A percentile compares a stretch with the other conserved stretches of the same genome.
Conservation (phyloP, 345 rosid species). For the Aquilaria yunnanensis region DNA sequence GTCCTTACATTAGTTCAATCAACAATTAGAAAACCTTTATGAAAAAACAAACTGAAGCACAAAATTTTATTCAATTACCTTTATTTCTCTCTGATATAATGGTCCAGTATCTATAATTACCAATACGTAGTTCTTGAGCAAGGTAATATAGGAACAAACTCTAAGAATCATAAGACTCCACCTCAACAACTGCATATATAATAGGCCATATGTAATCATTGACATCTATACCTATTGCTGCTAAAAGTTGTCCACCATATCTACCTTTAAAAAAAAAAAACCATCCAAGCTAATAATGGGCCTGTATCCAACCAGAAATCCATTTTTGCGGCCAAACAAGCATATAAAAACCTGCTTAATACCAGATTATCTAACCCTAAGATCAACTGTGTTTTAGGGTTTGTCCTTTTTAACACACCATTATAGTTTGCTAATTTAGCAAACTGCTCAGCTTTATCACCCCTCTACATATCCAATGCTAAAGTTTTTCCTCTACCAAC, state of each 20-base stretch:
- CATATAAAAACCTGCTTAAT: not conserved
- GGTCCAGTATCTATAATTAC: not conserved
- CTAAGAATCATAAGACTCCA: not conserved
- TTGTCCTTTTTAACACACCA: not conserved
- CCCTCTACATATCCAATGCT: not conserved
- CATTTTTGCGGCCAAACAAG: not conserved
- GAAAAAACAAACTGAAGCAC: too few relatives aligned
- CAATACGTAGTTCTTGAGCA: not conserved
- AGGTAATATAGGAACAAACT: not conserved
- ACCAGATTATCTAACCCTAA: not conserved
- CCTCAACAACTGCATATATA: not conserved
- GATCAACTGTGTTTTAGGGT: not conserved
- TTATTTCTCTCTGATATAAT: too few relatives aligned
- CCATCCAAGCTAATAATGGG: not conserved
- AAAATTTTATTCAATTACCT: too few relatives aligned
- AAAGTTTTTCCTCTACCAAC: not conserved
- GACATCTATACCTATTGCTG: not conserved
- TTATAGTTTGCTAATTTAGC: not conserved
- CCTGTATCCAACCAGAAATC: not conserved
- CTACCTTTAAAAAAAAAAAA: not conserved
- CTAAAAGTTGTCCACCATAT: not conserved
- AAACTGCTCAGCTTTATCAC: not conserved
- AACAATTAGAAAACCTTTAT: too few relatives aligned
- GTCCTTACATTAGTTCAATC: not conserved
- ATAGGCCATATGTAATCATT: too few relatives aligned